phyloP scores from a whole-genome alignment of 768 basidiomycete genomes.

The Boletus reticuloceps region DNA sequence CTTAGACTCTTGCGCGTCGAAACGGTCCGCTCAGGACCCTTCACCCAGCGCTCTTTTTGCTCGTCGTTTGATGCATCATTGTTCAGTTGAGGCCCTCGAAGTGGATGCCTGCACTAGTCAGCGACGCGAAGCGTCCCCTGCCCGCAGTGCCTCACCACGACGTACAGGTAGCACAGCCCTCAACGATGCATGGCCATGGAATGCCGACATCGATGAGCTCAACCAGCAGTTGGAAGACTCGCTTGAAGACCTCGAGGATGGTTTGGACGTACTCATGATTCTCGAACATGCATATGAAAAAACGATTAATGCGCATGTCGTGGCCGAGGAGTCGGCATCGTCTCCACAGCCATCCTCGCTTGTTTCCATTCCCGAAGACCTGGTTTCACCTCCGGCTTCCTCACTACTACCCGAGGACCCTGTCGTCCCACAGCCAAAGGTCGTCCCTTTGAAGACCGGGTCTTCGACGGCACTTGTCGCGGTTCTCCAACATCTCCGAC shows the following conservation, averaged over 20 bases:
- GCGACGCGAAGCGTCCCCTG: conserved; percentile 34
- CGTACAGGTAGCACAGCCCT: conserved; percentile 32
- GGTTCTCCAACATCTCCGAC: conserved; percentile 48
- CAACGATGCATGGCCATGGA: conserved; percentile 31
- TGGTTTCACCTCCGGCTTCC: neutral
- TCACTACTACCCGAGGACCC: conserved; percentile 14
- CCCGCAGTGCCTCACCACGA: conserved; percentile 44
- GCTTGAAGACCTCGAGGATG: conserved; percentile 66
- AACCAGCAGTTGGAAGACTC: conserved; percentile 40
- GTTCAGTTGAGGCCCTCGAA: conserved; percentile 52
- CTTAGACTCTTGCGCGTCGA: conserved; percentile 21
- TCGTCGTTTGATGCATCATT: conserved; percentile 82
- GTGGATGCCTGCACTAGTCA: conserved; percentile 5
- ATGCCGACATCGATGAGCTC: conserved; percentile 40
- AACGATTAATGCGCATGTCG: conserved; percentile 60
- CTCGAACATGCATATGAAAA: conserved; percentile 69
- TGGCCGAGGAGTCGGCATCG: conserved; percentile 22
- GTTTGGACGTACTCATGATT: conserved; percentile 64
- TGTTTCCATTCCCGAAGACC: conserved; percentile 23
- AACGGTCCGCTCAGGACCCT: conserved; percentile 36
- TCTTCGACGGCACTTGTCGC: conserved; percentile 71
- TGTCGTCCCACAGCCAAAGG: conserved; percentile 17
- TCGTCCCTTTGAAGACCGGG: conserved; percentile 49
- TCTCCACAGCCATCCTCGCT: conserved; percentile 15
- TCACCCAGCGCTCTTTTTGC: conserved; percentile 62